phyloP scores from a whole-genome alignment of 805 yeast genomes.

The Isabelozyma gotoi region DNA sequence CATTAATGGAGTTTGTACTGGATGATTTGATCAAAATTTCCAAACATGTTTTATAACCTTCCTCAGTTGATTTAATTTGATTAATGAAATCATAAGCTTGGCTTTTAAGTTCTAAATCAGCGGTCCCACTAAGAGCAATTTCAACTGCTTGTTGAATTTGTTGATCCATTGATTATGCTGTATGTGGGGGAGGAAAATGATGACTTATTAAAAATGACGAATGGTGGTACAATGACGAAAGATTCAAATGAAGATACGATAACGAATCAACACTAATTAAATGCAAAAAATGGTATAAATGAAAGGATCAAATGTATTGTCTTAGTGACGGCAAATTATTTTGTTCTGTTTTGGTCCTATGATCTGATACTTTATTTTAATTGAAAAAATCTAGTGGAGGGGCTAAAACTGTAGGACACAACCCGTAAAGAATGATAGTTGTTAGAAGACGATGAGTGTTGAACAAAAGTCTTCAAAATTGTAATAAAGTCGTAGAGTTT shows the following conservation, averaged over 20 bases:
- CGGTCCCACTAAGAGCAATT: slow-evolving; percentile 71
- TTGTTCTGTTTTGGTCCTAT: not conserved
- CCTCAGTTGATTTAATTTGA: slow-evolving; percentile 51
- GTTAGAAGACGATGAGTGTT: not conserved
- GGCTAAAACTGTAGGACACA: not conserved
- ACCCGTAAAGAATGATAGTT: not conserved
- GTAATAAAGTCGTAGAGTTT: not conserved
- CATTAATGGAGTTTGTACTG: slow-evolving; percentile 30
- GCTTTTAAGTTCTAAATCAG: slow-evolving; percentile 59
- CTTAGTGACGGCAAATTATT: not conserved
- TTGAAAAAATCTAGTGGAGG: not conserved
- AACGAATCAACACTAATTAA: not conserved
- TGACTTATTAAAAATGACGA: not conserved
- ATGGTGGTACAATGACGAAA: not conserved
- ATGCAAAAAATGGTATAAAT: not conserved
- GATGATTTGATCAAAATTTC: slow-evolving; percentile 38
- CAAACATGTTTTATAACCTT: slow-evolving; percentile 58
- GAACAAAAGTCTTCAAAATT: not conserved
- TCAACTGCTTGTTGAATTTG: slow-evolving; percentile 89
- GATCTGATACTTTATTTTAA: not conserved
- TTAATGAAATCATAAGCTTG: slow-evolving; percentile 54
- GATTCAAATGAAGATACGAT: not conserved
- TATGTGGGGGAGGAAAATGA: not conserved
- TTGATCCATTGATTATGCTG: slow-evolving; percentile 29
- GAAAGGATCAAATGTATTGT: not conserved